A percentile compares a stretch with the other conserved stretches of the same genome.
Conservation (phyloP, 192 early-diverging fungal species). For the Blastocladiella britannica region DNA sequence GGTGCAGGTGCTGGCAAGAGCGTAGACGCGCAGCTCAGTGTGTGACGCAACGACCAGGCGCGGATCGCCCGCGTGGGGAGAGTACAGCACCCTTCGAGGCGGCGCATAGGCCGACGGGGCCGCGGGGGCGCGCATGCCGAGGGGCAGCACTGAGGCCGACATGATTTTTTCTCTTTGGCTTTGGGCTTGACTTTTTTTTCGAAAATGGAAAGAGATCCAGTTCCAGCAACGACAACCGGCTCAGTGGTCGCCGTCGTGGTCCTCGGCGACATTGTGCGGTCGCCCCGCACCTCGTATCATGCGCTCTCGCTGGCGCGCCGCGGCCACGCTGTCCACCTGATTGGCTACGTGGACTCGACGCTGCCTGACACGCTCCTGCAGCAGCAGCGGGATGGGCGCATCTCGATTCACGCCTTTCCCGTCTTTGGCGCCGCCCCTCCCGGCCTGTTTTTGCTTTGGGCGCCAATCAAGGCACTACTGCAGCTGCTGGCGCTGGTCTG, state of each 20-base stretch:
- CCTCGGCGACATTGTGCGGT: constrained; percentile 63
- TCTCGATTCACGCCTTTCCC: constrained; percentile 10
- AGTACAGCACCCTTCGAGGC: no score
- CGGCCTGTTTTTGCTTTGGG: constrained; percentile 39
- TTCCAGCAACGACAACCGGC: no score
- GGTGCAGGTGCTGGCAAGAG: no score
- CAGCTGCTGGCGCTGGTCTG: constrained; percentile 40
- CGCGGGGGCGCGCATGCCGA: no score
- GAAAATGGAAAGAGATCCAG: no score
- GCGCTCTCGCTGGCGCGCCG: constrained; percentile 47
- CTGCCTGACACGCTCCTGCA: background rate
- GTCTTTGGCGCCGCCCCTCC: constrained; percentile 12
- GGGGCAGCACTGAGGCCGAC: no score
- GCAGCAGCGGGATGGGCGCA: background rate
- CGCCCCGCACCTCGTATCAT: constrained; percentile 85
- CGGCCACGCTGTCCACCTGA: constrained; percentile 52
- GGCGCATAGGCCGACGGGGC: no score
- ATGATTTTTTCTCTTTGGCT: no score
- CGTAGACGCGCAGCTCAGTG: no score
- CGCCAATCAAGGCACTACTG: constrained; percentile 38
- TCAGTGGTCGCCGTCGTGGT: constrained; percentile 36
- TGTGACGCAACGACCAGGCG: no score
- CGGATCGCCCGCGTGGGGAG: no score
- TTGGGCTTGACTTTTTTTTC: no score
- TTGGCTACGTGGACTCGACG: constrained; percentile 54